Conservation (phyloP, 2,329 filamentous ascomycete genomes). For the Microcyclosporella mali region DNA sequence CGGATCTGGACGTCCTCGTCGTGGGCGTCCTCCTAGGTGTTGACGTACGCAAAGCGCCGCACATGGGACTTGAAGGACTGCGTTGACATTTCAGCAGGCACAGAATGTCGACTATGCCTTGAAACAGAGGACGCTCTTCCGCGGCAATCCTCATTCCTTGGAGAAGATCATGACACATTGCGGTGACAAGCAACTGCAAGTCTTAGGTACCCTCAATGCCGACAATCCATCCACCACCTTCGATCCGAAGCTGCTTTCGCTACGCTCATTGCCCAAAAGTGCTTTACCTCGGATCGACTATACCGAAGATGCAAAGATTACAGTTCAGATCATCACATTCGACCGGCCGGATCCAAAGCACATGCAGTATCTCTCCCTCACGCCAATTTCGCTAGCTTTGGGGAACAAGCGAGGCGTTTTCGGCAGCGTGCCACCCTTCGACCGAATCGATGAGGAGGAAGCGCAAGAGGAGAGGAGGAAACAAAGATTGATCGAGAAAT, state of each 20-base stretch:
- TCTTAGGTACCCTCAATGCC: slow-evolving; percentile 76
- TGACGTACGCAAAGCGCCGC: slow-evolving; percentile 54
- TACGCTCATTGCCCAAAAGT: slow-evolving; percentile 45
- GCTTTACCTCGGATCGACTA: slow-evolving; percentile 68
- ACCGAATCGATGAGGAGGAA: slow-evolving; percentile 65
- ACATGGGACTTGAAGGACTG: slow-evolving; percentile 5
- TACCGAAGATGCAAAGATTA: slow-evolving; percentile 56
- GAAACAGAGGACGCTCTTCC: slow-evolving; percentile 73
- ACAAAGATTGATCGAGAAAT: slow-evolving; percentile 69
- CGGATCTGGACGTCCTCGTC: slow-evolving; percentile 81
- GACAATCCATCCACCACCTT: slow-evolving; percentile 43
- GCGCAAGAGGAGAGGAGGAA: slow-evolving; percentile 59
- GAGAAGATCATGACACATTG: slow-evolving; percentile 78
- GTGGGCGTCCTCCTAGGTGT: slow-evolving; percentile 85
- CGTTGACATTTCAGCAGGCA: slow-evolving; percentile 45
- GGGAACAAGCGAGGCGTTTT: slow-evolving; percentile 57
- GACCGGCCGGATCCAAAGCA: slow-evolving; percentile 74
- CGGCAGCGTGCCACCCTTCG: slow-evolving; percentile 36
- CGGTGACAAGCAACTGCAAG: slow-evolving; percentile 73
- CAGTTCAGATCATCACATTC: slow-evolving; percentile 83
- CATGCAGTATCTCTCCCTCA: slow-evolving; percentile 95
- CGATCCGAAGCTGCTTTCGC: slow-evolving; percentile 65
- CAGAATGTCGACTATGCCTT: slow-evolving; percentile 83
- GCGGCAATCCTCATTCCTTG: slow-evolving; percentile 73
- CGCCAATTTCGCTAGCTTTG: slow-evolving; percentile 80